phyloP scores from a whole-genome alignment of 306 rosid genomes.

The Dicorynia guianensis region DNA sequence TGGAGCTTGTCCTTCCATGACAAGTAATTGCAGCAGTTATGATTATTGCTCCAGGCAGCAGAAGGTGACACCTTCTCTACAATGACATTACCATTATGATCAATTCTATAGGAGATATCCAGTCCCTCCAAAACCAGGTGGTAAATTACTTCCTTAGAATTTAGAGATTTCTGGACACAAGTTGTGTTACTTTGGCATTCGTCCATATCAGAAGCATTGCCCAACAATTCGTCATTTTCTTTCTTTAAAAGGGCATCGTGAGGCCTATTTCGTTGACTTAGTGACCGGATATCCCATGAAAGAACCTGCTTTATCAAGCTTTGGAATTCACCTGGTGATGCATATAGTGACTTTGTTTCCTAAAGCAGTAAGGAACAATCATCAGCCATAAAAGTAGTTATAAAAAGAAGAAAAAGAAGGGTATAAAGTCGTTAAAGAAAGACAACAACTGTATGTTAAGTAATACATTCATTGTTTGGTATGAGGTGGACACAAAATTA shows the following conservation, averaged over 20 bases:
- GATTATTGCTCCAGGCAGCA: conserved; percentile 35
- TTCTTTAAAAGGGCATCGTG: conserved; percentile 46
- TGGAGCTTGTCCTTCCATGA: conserved; percentile 50
- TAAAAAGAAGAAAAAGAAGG: conserved; percentile 19
- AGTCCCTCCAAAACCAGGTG: conserved; percentile 81
- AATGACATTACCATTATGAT: conserved; percentile 58
- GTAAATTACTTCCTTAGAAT: conserved; percentile 57
- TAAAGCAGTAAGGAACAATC: conserved; percentile 40
- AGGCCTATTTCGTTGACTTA: conserved; percentile 78
- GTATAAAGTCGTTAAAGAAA: conserved; percentile 9
- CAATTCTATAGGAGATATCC: conserved; percentile 75
- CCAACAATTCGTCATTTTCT: conserved; percentile 41
- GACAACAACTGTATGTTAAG: background rate
- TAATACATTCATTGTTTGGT: conserved; percentile 5
- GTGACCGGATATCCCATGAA: conserved; percentile 93
- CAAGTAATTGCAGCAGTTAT: conserved; percentile 51
- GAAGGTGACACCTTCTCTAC: conserved; percentile 62
- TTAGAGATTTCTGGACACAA: conserved; percentile 31
- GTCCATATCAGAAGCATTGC: conserved; percentile 55
- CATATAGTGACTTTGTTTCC: conserved; percentile 79
- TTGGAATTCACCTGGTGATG: conserved; percentile 75
- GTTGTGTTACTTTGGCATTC: conserved; percentile 50
- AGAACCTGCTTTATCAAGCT: conserved; percentile 81
- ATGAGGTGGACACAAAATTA: conserved; percentile 4
- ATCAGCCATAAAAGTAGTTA: conserved; percentile 19